Base-by-base conservation (phyloP, 148 eudicot species). In the Euryodendron excelsum region DNA sequence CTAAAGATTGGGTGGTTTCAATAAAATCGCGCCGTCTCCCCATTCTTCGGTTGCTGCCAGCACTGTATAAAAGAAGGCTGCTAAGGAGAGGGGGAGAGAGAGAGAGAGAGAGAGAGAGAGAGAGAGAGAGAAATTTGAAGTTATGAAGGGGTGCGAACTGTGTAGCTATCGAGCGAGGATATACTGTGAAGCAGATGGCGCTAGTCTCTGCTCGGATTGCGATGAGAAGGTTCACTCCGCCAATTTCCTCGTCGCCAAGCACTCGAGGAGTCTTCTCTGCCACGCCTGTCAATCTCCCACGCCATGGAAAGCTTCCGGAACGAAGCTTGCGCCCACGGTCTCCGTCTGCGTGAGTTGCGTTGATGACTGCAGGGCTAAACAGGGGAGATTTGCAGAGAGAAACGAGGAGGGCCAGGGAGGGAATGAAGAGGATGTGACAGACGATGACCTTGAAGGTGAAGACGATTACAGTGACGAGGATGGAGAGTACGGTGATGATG, bases 181-280 rank as follows among this genome's bases (percentile, higher is more conserved):
- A 53, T 73, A 65, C 34, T 88, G 91, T 64, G 89, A 88, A 11
- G 81, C 89, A 7, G 91, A 88, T 30, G 75, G 69, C 44, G 91
- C 89, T 2, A 64, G 72, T 21, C 44, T 88, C 20, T 86, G 89
- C 41, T 82, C 81, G 81, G 56, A 56, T 15, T 88, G 91, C 77
- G 91, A 88, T n/a, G 70, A 76, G 34, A 80, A 86, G 79, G 89
- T 88, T 28, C 91, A 88, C 69, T 76, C 80, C 0, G 89, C 91
- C 2, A 88, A 88, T 28, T 84, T 88, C 74, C 61, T 88, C 50
- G 89, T 86, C 21, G 87, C 77, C 0, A 83, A 84, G 62, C 90
- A 88, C 64, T 41, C 20, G 2, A 70, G 90, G 36, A 71, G 69
- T 12, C 76, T 86, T 21, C 81, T 88, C 36, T 88, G 91, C 61